Percentiles rank a stretch among this genome's conserved stretches.
Conservation (phyloP, 1,284 basidiomycete species). For the Neonothopanus nambi region DNA sequence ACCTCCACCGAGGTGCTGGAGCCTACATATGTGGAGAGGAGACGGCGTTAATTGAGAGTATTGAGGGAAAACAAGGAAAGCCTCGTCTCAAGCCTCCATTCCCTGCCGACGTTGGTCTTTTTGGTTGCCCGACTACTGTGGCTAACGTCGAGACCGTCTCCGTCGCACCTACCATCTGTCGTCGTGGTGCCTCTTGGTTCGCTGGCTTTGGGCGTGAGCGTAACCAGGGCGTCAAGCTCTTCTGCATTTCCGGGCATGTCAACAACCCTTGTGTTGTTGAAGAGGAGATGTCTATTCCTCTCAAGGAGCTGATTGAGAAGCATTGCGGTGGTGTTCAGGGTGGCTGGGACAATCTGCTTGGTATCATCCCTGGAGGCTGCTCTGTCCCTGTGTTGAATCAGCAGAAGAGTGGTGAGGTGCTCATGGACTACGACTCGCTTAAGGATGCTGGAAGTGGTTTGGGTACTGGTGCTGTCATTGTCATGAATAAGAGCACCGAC, state of each 20-base stretch:
- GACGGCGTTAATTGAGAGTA: constrained; percentile 94
- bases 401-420: constrained; percentile 76
- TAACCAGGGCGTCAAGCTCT: constrained; percentile 96
- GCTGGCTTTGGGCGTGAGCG: constrained; percentile 89
- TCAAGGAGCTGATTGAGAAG: constrained; percentile 93
- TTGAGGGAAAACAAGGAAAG: constrained; percentile 98
- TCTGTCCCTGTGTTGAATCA: constrained; percentile 95
- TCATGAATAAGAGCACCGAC: constrained; percentile 98
- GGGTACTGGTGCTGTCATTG: constrained; percentile 97
- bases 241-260: constrained; percentile 95
- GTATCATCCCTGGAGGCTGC: constrained; percentile 93
- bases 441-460: constrained; percentile 94
- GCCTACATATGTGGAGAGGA: constrained; percentile 99
- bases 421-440: constrained; percentile 97
- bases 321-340: constrained; percentile 95
- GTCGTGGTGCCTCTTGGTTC: constrained; percentile 93
- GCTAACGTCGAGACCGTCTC: constrained; percentile 99
- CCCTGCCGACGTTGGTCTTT: constrained; percentile 96
- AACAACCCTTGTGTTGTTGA: constrained; percentile 98
- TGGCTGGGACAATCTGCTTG: constrained; percentile 95
- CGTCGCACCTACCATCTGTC: constrained; percentile 95
- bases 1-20: constrained; percentile 95
- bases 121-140: constrained; percentile 96
- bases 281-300: constrained; percentile 98
- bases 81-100: constrained; percentile 99